These are phyloP conservation scores for Neonothopanus nambi DNA, from an alignment of 1,284 basidiomycete genomes.

Conservation along the genomic window DNA sequence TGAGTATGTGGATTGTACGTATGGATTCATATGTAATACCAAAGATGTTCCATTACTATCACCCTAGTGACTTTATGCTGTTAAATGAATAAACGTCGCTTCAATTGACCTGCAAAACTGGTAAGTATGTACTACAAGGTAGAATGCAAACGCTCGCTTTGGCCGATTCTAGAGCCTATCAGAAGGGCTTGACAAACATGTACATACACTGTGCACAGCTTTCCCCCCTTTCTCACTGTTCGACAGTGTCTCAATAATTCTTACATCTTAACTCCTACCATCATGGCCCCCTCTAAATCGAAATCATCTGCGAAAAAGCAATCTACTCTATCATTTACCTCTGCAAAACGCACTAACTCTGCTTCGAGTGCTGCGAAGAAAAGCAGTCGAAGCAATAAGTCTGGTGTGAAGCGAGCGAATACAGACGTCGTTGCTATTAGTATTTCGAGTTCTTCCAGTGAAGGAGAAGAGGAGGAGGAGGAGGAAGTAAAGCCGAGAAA, in stretches of 20 bases:
- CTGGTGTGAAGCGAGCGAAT: neutral
- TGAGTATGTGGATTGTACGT: no score
- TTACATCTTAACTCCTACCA: neutral
- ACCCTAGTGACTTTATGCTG: no score
- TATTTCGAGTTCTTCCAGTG: neutral
- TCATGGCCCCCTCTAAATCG: neutral
- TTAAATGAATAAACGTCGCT: no score
- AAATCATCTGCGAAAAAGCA: slow-evolving; percentile 35
- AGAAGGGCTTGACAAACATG: no score
- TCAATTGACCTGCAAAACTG: no score
- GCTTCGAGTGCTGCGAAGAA: slow-evolving; percentile 33
- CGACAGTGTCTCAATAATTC: neutral
- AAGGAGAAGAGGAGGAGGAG: slow-evolving; percentile 18
- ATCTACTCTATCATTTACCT: slow-evolving; percentile 46
- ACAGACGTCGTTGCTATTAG: slow-evolving; percentile 5
- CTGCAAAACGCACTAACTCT: slow-evolving; percentile 46
- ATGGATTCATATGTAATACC: no score
- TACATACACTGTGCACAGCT: no score
- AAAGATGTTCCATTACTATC: no score
- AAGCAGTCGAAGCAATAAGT: slow-evolving; percentile 14
- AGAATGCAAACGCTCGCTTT: no score
- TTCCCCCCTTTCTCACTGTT: no score
- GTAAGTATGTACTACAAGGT: no score
- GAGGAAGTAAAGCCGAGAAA: neutral
- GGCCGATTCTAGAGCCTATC: neutral